phyloP scores from a whole-genome alignment of 2,329 filamentous ascomycete genomes.

The Neophaeococcomyces mojaviensis region DNA sequence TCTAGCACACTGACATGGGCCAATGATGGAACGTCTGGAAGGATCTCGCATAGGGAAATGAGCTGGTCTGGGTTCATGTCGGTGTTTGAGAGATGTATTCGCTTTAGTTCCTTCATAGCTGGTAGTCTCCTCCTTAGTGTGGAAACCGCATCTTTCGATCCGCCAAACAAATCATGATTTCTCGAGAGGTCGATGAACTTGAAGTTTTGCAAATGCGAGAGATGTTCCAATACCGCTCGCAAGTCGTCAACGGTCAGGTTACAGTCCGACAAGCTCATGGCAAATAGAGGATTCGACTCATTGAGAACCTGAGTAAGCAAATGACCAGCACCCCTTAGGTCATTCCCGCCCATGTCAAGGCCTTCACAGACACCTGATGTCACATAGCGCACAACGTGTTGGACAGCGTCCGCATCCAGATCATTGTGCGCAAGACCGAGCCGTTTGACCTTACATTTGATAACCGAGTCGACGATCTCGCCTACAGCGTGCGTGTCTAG shows the following conservation, averaged over 20 bases:
- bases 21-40: conserved; percentile 73
- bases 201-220: conserved; percentile 64
- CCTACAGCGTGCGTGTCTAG: conserved; percentile 64
- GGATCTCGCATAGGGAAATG: conserved; percentile 81
- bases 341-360: conserved; percentile 81
- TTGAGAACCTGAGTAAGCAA: conserved; percentile 46
- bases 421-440: conserved; percentile 78
- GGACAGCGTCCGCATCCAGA: conserved; percentile 64
- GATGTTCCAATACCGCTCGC: conserved; percentile 64
- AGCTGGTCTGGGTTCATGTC: conserved; percentile 78
- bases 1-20: conserved; percentile 83
- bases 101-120: conserved; percentile 66
- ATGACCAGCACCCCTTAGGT: conserved; percentile 45
- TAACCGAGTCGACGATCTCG: conserved; percentile 72
- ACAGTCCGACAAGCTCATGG: conserved; percentile 78
- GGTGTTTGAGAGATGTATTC: conserved; percentile 80
- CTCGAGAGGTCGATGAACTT: conserved; percentile 89
- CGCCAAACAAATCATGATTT: conserved; percentile 71
- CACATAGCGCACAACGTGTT: conserved; percentile 70
- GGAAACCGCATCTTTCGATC: conserved; percentile 63
- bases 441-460: conserved; percentile 67
- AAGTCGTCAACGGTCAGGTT: conserved; percentile 67
- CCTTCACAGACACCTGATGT: conserved; percentile 73
- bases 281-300: conserved; percentile 57
- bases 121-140: conserved; percentile 78